Evolutionary conservation across 2,329 filamentous ascomycete genomes (phyloP).

Genomic region (Colletotrichum neosansevieriae): DNA sequence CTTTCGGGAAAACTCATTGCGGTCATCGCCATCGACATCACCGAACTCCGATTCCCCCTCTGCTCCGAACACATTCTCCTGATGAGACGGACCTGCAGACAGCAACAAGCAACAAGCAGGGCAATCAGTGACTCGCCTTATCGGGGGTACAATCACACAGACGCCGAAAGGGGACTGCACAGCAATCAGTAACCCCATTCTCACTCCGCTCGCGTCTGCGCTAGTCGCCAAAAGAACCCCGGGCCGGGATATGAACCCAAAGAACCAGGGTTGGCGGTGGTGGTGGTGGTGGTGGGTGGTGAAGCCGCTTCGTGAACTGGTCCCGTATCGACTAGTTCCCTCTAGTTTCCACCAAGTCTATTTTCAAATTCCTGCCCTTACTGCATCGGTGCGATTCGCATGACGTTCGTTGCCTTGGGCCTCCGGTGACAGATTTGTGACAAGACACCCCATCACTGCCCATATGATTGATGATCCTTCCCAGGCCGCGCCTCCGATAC

Average conservation of each 20-base stretch:
- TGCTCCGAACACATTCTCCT: too few relatives aligned
- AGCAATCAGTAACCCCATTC: conserved; percentile 4
- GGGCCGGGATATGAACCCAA: not conserved
- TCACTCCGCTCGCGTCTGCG: conserved; percentile 15
- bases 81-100: not conserved
- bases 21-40: not conserved
- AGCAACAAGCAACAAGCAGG: not conserved
- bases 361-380: too few relatives aligned
- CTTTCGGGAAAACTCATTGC: not conserved
- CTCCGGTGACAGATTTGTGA: too few relatives aligned
- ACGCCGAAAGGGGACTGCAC: not conserved
- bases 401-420: too few relatives aligned
- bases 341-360: too few relatives aligned
- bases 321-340: not conserved
- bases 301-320: not conserved
- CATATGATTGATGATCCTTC: not conserved
- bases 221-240: conserved; percentile 6
- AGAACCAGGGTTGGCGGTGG: not conserved
- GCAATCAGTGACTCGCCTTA: too few relatives aligned
- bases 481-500: conserved; percentile 19
- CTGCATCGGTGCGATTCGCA: too few relatives aligned
- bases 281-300: not conserved
- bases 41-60: too few relatives aligned
- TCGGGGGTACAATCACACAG: not conserved
- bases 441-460: not conserved